Evolutionary conservation across 495 filamentous ascomycete genomes (phyloP).

Genomic region (Staphylotrichum tortipilum): DNA sequence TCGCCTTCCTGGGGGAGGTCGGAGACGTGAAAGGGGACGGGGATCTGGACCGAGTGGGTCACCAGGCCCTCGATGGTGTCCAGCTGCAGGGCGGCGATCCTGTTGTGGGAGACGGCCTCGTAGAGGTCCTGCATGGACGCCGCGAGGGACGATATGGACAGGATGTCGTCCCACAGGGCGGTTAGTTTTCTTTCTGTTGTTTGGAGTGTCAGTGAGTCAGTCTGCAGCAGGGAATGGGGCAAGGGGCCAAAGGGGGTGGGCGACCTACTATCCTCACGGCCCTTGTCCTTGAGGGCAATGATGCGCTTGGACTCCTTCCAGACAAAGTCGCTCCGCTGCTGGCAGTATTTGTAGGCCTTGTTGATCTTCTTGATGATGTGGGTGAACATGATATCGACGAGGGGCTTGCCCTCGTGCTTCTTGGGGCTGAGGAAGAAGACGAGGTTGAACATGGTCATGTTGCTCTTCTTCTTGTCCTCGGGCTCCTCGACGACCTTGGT

Average conservation of each 20-base stretch:
- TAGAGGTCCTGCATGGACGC: conserved; percentile 74
- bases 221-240: not conserved
- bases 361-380: conserved; percentile 84
- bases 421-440: conserved; percentile 84
- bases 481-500: conserved; percentile 35
- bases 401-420: conserved; percentile 61
- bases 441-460: conserved; percentile 94
- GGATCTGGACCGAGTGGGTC: conserved; percentile 77
- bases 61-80: conserved; percentile 40
- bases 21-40: conserved; percentile 64
- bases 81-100: conserved; percentile 57
- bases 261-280: conserved; percentile 59
- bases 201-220: conserved; percentile 2
- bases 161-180: conserved; percentile 57
- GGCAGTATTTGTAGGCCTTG: conserved; percentile 82
- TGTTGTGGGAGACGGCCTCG: conserved; percentile 68
- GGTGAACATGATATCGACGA: conserved; percentile 72
- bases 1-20: conserved; percentile 59
- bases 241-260: not conserved
- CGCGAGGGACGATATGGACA: conserved; percentile 69
- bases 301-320: conserved; percentile 79
- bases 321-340: conserved; percentile 78
- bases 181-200: conserved; percentile 46
- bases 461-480: conserved; percentile 46
- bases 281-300: conserved; percentile 65